Percentiles rank a stretch among this genome's conserved stretches.
Evolutionary conservation across 441 rosid species (phyloP).

Genomic region (Raphanus hybrid): DNA sequence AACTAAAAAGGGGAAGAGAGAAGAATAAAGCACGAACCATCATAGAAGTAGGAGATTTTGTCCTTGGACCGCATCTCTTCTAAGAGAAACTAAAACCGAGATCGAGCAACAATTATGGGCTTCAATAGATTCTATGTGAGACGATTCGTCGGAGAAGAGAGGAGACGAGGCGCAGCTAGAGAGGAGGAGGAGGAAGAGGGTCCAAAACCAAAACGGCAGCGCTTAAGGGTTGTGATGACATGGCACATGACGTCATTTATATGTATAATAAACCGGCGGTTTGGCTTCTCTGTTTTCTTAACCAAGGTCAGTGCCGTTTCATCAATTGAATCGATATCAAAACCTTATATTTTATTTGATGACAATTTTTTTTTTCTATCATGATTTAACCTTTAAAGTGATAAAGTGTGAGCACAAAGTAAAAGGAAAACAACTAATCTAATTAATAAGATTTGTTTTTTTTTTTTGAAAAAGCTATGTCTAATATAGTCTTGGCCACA

Average conservation of each 20-base stretch:
- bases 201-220: neutral
- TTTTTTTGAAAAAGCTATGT: too few relatives aligned
- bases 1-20: neutral
- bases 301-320: neutral
- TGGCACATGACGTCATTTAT: conserved; percentile 14
- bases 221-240: neutral
- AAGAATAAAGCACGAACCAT: conserved; percentile 49
- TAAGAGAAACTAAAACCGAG: neutral
- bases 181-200: neutral
- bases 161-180: neutral
- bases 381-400: too few relatives aligned
- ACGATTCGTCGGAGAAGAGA: neutral
- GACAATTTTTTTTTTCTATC: too few relatives aligned
- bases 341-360: too few relatives aligned
- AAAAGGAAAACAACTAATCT: too few relatives aligned
- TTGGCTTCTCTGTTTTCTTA: neutral
- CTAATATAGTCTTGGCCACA: too few relatives aligned
- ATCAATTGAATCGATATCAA: neutral
- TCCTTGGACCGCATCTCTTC: conserved; percentile 80
- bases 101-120: neutral
- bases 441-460: too few relatives aligned
- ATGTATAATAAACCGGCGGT: neutral
- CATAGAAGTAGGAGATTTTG: conserved; percentile 88
- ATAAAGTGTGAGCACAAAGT: too few relatives aligned
- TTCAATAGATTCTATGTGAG: neutral